Evolutionary conservation across 2,329 filamentous ascomycete genomes (phyloP).

Genomic region (Monosporascus sp.): DNA sequence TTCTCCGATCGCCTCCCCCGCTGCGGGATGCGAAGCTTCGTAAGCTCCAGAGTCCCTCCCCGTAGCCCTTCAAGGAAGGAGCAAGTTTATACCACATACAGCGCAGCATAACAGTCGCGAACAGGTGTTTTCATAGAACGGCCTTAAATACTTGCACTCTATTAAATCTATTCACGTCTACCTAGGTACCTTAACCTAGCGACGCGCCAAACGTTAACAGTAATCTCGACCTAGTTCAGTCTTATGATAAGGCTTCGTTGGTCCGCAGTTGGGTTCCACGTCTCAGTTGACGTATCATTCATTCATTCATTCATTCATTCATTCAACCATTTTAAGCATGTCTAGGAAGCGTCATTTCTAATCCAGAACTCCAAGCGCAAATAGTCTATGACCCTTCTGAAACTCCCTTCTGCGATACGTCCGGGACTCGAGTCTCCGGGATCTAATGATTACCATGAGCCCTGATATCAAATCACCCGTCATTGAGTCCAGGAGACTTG

Average conservation of each 20-base stretch:
- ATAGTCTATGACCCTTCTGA: neutral
- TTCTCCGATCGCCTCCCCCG: neutral
- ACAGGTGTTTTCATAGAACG: too few relatives aligned
- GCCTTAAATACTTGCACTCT: too few relatives aligned
- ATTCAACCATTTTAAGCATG: neutral
- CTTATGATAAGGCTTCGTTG: too few relatives aligned
- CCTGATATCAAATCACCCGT: constrained; percentile 22
- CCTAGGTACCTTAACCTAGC: neutral
- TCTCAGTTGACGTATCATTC: neutral
- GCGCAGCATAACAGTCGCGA: too few relatives aligned
- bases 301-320: neutral
- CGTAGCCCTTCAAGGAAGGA: too few relatives aligned
- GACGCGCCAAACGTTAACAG: too few relatives aligned
- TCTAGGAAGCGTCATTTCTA: neutral
- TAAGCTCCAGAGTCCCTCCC: too few relatives aligned
- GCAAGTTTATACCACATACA: too few relatives aligned
- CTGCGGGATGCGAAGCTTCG: neutral
- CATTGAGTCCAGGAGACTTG: constrained; percentile 22
- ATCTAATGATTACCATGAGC: constrained; percentile 27
- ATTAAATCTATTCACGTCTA: neutral
- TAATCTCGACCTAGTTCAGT: too few relatives aligned
- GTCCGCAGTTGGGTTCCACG: neutral
- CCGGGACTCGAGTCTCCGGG: neutral
- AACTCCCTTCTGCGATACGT: neutral
- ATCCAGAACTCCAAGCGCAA: neutral